Percentiles rank a stretch among this genome's conserved stretches.
Evolutionary conservation across 768 basidiomycete species (phyloP).

Genomic region (Rhodocollybia butyracea): DNA sequence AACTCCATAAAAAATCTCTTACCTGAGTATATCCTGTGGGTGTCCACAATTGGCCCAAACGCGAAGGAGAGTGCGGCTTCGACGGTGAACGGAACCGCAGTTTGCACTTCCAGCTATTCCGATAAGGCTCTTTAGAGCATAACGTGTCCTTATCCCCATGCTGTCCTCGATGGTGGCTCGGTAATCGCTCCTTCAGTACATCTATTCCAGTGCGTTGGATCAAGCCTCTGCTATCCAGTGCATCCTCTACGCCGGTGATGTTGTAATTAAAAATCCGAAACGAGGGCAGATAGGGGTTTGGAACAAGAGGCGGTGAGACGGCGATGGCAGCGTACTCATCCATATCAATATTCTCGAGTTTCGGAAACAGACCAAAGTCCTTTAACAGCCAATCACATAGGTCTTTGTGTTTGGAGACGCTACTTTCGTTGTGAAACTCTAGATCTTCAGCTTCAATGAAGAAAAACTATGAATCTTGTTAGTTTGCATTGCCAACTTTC

Average conservation of each 20-base stretch:
- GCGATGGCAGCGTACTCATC: conserved; percentile 76
- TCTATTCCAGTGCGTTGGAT: conserved; percentile 19
- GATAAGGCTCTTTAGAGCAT: conserved; percentile 48
- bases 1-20: conserved; percentile 11
- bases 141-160: conserved; percentile 41
- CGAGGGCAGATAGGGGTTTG: conserved; percentile 81
- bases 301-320: conserved; percentile 78
- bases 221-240: background rate
- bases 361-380: conserved; percentile 65
- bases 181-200: conserved; percentile 35
- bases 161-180: conserved; percentile 46
- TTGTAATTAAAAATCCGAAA: conserved; percentile 86
- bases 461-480: conserved; percentile 41
- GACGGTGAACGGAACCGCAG: conserved; percentile 58
- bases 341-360: conserved; percentile 47
- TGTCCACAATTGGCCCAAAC: conserved; percentile 64
- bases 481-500: conserved; percentile 4
- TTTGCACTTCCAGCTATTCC: conserved; percentile 63
- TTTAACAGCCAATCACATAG: conserved; percentile 57
- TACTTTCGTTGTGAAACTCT: conserved; percentile 26
- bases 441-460: conserved; percentile 56
- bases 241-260: conserved; percentile 36
- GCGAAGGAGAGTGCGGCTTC: conserved; percentile 64
- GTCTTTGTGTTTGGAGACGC: conserved; percentile 18
- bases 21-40: conserved; percentile 88